These are phyloP conservation scores for Omphalotus olearius DNA, from an alignment of 1,284 basidiomycete species.

Conservation along the genomic window DNA sequence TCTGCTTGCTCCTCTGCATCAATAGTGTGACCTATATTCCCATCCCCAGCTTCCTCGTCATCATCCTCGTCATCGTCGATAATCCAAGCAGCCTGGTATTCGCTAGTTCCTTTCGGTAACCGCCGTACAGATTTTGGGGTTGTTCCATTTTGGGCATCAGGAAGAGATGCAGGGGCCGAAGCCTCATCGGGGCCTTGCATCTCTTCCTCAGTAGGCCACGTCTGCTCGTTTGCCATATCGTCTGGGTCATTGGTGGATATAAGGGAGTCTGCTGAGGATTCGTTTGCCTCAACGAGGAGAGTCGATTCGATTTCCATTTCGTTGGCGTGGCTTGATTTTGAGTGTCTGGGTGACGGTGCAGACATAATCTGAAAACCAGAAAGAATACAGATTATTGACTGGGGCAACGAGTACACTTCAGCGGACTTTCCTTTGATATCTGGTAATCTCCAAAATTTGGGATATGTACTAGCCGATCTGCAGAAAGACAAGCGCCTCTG, in stretches of 20 bases:
- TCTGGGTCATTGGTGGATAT: slow-evolving; percentile 87
- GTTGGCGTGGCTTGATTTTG: slow-evolving; percentile 29
- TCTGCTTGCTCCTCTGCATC: slow-evolving; percentile 40
- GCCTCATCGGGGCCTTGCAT: slow-evolving; percentile 48
- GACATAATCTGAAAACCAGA: slow-evolving; percentile 51
- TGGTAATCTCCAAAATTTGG: slow-evolving; percentile 90
- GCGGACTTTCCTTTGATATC: slow-evolving; percentile 64
- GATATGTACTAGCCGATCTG: slow-evolving; percentile 86
- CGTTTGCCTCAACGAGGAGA: slow-evolving; percentile 54
- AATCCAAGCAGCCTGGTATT: slow-evolving; percentile 94
- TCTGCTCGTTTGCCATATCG: slow-evolving; percentile 91
- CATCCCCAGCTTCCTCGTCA: slow-evolving; percentile 36
- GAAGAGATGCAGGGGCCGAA: slow-evolving; percentile 38
- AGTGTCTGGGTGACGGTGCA: slow-evolving; percentile 43
- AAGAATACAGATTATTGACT: slow-evolving; percentile 17
- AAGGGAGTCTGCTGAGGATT: slow-evolving; percentile 81
- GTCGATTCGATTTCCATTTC: slow-evolving; percentile 64
- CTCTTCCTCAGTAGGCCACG: slow-evolving; percentile 98
- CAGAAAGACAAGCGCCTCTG: slow-evolving; percentile 75
- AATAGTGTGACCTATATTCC: slow-evolving; percentile 25
- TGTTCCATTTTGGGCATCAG: slow-evolving; percentile 61
- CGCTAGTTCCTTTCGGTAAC: slow-evolving; percentile 87
- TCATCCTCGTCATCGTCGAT: slow-evolving; percentile 74
- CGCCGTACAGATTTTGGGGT: slow-evolving; percentile 73
- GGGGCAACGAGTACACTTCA: slow-evolving; percentile 3